Base-by-base conservation (phyloP, 352 stramenopile genomes). In the Phytophthora parvispora region DNA sequence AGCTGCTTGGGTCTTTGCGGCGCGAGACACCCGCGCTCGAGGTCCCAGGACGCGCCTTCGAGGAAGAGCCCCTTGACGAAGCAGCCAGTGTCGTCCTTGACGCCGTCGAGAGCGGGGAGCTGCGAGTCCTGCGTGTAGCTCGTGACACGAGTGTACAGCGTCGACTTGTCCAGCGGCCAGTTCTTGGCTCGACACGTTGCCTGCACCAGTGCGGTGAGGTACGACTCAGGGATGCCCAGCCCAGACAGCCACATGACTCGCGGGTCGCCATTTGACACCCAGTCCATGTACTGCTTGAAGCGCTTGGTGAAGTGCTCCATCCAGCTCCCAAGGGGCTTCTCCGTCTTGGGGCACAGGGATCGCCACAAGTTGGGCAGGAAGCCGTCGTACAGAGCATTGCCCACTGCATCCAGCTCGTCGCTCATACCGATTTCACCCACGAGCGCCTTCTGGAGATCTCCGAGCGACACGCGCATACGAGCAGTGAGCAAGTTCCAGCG, bases 381-480 rank as follows among this genome's bases (percentile, higher is more conserved):
- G 1, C 94, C 96, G 54, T 99, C 96, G 77, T 98, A 98, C 0
- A 99, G 69, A 0, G 89, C 90, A 38, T 95, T 95, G 15, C 91
- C 96, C 2, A 99, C 83, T 4, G 88, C 86, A 59, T 99, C 97
- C 15, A 99, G 80, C 51, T 98, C 88, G 65, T 99, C 97, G 70
- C 91, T 98, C 97, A 99, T 99, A 45, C 96, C 96, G 60, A 99
- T 98, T 64, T 99, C 96, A 48, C 96, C 96, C 16, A 95, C 89
- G 3, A 99, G 73, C 2, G 97, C 97, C 57, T 97, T 97, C 64
- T 98, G 89, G 2, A 99, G 66, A 62, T 99, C 93, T 40, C 83
- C 76, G 0, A 99, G 72, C 6, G 92, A 98, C 9, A 70, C 53
- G 2, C 72, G 77, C 94, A 99, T 98, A 6, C 80, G 83, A 7